Evolutionary conservation across 768 basidiomycete species (phyloP).

Genomic region (Pleurotus eryngii): DNA sequence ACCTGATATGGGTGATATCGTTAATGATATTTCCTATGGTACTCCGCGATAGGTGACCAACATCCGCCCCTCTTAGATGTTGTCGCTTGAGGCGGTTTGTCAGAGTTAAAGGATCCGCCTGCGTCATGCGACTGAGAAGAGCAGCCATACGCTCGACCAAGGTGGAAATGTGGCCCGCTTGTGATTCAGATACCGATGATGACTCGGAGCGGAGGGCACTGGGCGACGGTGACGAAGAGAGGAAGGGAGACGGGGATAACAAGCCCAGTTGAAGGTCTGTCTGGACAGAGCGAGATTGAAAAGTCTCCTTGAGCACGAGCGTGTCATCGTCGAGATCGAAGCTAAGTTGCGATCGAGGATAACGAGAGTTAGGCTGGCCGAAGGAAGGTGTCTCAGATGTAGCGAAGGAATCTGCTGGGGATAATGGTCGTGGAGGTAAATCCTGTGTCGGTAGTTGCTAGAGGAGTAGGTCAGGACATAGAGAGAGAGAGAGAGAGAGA

Average conservation of each 20-base stretch:
- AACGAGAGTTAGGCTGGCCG: slow-evolving; percentile 23
- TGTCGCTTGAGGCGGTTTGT: slow-evolving; percentile 91
- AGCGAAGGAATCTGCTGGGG: slow-evolving; percentile 33
- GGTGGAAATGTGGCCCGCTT: slow-evolving; percentile 52
- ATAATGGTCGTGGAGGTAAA: slow-evolving; percentile 38
- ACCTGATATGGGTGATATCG: slow-evolving; percentile 68
- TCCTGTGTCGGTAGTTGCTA: slow-evolving; percentile 46
- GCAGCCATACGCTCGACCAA: slow-evolving; percentile 62
- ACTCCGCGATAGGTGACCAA: slow-evolving; percentile 79
- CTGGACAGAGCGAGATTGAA: slow-evolving; percentile 64
- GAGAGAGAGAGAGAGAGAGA: neutral
- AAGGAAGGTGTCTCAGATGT: slow-evolving; percentile 30
- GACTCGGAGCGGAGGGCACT: slow-evolving; percentile 70
- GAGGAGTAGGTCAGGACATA: neutral
- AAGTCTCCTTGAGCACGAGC: slow-evolving; percentile 45
- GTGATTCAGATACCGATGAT: slow-evolving; percentile 55
- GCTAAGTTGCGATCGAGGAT: slow-evolving; percentile 30
- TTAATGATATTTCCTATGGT: slow-evolving; percentile 73
- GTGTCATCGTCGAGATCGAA: slow-evolving; percentile 41
- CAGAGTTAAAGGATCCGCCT: slow-evolving; percentile 84
- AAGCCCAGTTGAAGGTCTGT: slow-evolving; percentile 46
- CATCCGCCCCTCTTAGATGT: slow-evolving; percentile 79
- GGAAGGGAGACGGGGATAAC: slow-evolving; percentile 28
- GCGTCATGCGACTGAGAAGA: slow-evolving; percentile 53
- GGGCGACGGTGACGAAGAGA: slow-evolving; percentile 40